Conservation (phyloP, 192 early-diverging fungal genomes). For the Thoreauomyces humboldtii region DNA sequence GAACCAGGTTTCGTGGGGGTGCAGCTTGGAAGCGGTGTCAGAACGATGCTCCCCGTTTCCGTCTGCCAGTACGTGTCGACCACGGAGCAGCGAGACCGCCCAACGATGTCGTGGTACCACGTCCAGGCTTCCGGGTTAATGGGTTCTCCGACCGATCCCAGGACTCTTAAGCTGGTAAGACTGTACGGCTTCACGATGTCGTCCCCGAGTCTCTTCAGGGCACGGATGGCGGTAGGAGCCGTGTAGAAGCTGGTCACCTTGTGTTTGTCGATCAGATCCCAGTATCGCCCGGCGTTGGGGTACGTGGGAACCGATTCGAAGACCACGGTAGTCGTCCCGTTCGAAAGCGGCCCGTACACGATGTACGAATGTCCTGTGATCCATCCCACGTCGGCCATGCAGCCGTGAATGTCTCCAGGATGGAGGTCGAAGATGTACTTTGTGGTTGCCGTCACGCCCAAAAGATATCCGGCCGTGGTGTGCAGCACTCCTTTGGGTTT, state of each 20-base stretch:
- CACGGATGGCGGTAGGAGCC: constrained; percentile 95
- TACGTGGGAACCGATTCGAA: constrained; percentile 96
- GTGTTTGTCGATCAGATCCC: constrained; percentile 76
- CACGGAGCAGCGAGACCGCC: constrained; percentile 80
- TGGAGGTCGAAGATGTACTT: constrained; percentile 97
- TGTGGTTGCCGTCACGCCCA: constrained; percentile 79
- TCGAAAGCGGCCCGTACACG: constrained; percentile 84
- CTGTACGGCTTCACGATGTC: constrained; percentile 73
- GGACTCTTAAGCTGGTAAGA: constrained; percentile 79
- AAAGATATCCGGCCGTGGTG: constrained; percentile 91
- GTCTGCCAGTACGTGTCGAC: constrained; percentile 88
- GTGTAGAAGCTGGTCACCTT: constrained; percentile 98
- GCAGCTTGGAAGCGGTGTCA: constrained; percentile 89
- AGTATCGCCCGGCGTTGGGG: constrained; percentile 66
- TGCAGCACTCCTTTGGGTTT: constrained; percentile 89
- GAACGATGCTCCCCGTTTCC: constrained; percentile 91
- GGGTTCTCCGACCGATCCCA: constrained; percentile 95
- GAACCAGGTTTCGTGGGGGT: constrained; percentile 90
- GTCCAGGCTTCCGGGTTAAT: constrained; percentile 98
- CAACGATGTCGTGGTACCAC: constrained; percentile 94
- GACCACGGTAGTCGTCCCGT: constrained; percentile 87
- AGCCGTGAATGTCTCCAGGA: constrained; percentile 81
- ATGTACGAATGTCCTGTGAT: constrained; percentile 78
- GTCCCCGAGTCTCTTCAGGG: constrained; percentile 85
- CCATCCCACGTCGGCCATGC: constrained; percentile 93